phyloP scores from a whole-genome alignment of 352 stramenopile genomes.

The Plasmopara viticola region DNA sequence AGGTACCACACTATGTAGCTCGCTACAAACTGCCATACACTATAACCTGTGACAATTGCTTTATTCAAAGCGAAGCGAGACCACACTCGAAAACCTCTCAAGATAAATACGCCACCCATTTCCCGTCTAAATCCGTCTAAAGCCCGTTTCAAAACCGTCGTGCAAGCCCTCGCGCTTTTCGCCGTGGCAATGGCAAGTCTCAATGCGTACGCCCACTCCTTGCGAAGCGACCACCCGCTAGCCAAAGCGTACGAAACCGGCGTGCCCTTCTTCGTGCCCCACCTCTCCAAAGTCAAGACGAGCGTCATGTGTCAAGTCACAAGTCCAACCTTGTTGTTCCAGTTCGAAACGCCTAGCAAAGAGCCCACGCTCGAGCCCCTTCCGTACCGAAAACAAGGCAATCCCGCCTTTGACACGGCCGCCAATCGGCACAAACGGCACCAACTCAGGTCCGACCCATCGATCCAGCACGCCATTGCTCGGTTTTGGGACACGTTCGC shows the following conservation, averaged over 20 bases:
- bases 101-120: no score
- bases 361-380: constrained; percentile 1
- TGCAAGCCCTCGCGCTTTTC: no score
- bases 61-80: no score
- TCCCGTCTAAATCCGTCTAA: no score
- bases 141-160: no score
- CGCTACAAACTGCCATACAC: no score
- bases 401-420: constrained; percentile 58
- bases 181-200: constrained; percentile 23
- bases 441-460: constrained; percentile 40
- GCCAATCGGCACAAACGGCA: constrained; percentile 58
- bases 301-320: constrained; percentile 48
- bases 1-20: no score
- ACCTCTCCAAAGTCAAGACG: constrained; percentile 64
- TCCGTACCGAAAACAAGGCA: constrained; percentile 71
- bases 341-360: constrained; percentile 26
- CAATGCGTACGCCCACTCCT: constrained; percentile 36
- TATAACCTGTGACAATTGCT: no score
- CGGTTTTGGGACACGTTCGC: constrained; percentile 77
- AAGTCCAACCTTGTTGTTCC: constrained; percentile 46
- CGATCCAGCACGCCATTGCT: constrained; percentile 40
- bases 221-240: constrained; percentile 24
- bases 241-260: constrained; percentile 31
- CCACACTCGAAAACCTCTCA: no score
- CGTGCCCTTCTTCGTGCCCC: constrained; percentile 53